phyloP scores from a whole-genome alignment of 805 yeast genomes.

The Starmerella geochares region DNA sequence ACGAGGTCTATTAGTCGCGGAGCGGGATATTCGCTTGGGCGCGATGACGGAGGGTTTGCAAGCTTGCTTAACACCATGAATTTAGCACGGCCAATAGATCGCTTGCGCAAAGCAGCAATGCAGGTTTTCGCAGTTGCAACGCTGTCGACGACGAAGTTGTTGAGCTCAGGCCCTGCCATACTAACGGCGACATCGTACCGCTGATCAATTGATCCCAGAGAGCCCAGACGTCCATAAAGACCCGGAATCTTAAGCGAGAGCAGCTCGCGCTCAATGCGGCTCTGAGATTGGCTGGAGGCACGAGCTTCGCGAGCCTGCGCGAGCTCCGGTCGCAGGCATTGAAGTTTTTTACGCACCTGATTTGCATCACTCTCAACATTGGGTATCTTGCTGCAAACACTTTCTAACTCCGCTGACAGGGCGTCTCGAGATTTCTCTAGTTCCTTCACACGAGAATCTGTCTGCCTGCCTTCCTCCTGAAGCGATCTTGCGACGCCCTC shows the following conservation, averaged over 20 bases:
- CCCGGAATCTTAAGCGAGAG: slow-evolving; percentile 63
- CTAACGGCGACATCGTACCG: slow-evolving; percentile 87
- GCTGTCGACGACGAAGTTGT: slow-evolving; percentile 84
- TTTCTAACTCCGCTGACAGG: not conserved
- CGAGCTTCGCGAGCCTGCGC: slow-evolving; percentile 49
- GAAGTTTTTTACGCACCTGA: slow-evolving; percentile 32
- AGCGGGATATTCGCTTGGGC: slow-evolving; percentile 13
- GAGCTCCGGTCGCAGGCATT: slow-evolving; percentile 43
- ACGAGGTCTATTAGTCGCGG: slow-evolving; percentile 85
- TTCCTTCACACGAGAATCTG: slow-evolving; percentile 15
- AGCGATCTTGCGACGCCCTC: slow-evolving; percentile 15
- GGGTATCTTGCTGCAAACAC: slow-evolving; percentile 26
- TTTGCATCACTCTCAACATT: slow-evolving; percentile 42
- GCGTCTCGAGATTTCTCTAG: slow-evolving; percentile 35
- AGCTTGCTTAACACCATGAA: slow-evolving; percentile 73
- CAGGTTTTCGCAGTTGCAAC: slow-evolving; percentile 63
- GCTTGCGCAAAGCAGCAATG: slow-evolving; percentile 71
- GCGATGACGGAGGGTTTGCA: slow-evolving; percentile 42
- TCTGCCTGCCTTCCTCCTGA: slow-evolving; percentile 3
- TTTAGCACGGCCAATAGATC: slow-evolving; percentile 77
- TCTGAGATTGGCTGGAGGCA: slow-evolving; percentile 53
- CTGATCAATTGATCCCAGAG: slow-evolving; percentile 81
- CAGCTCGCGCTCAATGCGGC: slow-evolving; percentile 60
- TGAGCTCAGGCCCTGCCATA: slow-evolving; percentile 84
- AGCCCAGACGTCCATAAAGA: slow-evolving; percentile 83